A percentile compares a stretch with the other conserved stretches of the same genome.
Evolutionary conservation across 768 basidiomycete genomes (phyloP).

Genomic region (Erythrobasidium yunnanense): DNA sequence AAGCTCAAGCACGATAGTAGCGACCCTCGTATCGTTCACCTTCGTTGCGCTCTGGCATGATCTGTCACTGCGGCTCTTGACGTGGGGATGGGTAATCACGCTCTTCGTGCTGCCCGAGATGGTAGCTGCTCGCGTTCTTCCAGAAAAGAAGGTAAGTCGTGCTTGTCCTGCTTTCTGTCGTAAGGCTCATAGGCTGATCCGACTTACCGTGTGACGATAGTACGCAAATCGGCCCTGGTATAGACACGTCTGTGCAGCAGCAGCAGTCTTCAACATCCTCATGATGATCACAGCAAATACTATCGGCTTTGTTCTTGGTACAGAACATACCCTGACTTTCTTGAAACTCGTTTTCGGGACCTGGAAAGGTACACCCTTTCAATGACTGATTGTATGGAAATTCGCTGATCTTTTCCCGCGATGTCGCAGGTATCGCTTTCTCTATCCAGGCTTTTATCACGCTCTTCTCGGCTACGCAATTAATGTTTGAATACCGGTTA

Average conservation of each 20-base stretch:
- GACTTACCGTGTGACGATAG: constrained; percentile 43
- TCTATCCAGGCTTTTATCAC: constrained; percentile 52
- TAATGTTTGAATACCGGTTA: constrained; percentile 92
- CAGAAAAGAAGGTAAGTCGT: constrained; percentile 53
- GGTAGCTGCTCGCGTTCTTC: constrained; percentile 52
- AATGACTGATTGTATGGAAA: not conserved
- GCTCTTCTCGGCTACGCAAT: constrained; percentile 69
- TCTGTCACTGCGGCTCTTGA: constrained; percentile 68
- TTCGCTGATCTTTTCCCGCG: not conserved
- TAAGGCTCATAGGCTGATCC: not conserved
- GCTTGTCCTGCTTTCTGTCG: not conserved
- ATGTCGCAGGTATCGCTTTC: constrained; percentile 55
- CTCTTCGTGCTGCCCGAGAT: constrained; percentile 83
- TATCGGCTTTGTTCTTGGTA: constrained; percentile 84
- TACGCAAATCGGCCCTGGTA: constrained; percentile 65
- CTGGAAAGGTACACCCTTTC: constrained; percentile 50
- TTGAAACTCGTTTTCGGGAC: constrained; percentile 54
- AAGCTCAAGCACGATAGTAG: constrained; percentile 48
- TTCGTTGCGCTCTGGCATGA: constrained; percentile 99
- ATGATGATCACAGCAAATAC: constrained; percentile 88
- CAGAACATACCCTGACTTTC: constrained; percentile 66
- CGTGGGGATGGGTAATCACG: constrained; percentile 94
- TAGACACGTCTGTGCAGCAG: constrained; percentile 68
- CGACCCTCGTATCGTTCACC: constrained; percentile 73
- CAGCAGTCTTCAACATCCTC: constrained; percentile 70